Evolutionary conservation across 495 filamentous ascomycete genomes (phyloP).

Genomic region (Elaphomyces granulatus): DNA sequence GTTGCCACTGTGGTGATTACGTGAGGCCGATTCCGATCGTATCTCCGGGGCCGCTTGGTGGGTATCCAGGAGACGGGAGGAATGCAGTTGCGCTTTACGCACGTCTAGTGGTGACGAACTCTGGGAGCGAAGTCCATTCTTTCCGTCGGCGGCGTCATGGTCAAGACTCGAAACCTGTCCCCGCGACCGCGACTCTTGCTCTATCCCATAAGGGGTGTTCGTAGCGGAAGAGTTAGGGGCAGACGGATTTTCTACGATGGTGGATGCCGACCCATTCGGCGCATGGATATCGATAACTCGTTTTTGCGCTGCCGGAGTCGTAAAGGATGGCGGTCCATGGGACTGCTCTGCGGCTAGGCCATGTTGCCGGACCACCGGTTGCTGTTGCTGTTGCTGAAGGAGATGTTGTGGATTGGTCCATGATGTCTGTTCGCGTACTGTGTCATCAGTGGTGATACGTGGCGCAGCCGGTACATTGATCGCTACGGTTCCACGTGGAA

Average conservation of each 20-base stretch:
- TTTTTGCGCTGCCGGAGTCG: slow-evolving; percentile 39
- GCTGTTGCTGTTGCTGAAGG: no score
- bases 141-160: slow-evolving; percentile 22
- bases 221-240: slow-evolving; percentile 32
- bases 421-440: slow-evolving; percentile 65
- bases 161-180: slow-evolving; percentile 19
- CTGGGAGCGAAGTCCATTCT: slow-evolving; percentile 28
- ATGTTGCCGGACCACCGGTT: slow-evolving; percentile 50
- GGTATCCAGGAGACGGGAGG: slow-evolving; percentile 16
- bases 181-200: slow-evolving; percentile 20
- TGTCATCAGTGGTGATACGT: no score
- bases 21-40: slow-evolving; percentile 11
- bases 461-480: slow-evolving; percentile 25
- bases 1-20: no score
- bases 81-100: slow-evolving; percentile 27
- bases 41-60: slow-evolving; percentile 11
- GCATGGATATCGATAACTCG: slow-evolving; percentile 37
- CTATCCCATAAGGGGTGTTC: slow-evolving; percentile 31
- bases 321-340: slow-evolving; percentile 23
- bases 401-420: slow-evolving; percentile 85
- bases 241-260: slow-evolving; percentile 38
- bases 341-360: slow-evolving; percentile 18
- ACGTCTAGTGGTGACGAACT: slow-evolving; percentile 33
- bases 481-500: slow-evolving; percentile 22
- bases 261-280: slow-evolving; percentile 42